Percentiles rank a stretch among this genome's conserved stretches.
These are phyloP conservation scores for Triticum urartu DNA, from an alignment of 176 grass and related monocot species.

Conservation along the genomic window DNA sequence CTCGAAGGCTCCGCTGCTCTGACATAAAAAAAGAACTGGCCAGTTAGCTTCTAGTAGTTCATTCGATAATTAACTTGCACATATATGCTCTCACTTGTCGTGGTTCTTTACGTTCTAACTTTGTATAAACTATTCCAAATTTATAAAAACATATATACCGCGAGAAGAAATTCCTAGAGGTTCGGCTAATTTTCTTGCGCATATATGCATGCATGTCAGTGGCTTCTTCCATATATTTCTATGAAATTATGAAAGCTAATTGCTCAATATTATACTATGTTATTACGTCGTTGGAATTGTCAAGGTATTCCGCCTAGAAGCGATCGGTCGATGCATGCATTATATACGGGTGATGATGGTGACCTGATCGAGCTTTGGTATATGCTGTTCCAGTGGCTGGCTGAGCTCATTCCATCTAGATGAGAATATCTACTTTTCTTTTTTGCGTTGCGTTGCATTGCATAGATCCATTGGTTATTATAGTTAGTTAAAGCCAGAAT, in stretches of 20 bases:
- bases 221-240: too few relatives aligned
- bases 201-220: too few relatives aligned
- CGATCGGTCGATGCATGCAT: background rate
- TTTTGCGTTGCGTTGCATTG: background rate
- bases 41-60: background rate
- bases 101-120: too few relatives aligned
- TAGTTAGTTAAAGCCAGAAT: background rate
- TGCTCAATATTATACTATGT: background rate
- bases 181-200: too few relatives aligned
- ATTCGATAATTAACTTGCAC: background rate
- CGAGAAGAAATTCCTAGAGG: too few relatives aligned
- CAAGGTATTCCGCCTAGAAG: background rate
- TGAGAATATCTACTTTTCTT: conserved; percentile 10
- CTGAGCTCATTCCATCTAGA: conserved; percentile 11
- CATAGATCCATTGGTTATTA: background rate
- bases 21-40: background rate
- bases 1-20: background rate
- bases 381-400: conserved; percentile 32
- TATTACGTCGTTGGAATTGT: background rate
- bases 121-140: too few relatives aligned
- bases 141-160: too few relatives aligned
- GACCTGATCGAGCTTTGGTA: background rate
- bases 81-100: background rate
- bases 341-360: background rate
- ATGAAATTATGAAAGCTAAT: background rate